These are phyloP conservation scores for Cyberlindnera maritima DNA, from an alignment of 805 yeast genomes.

Conservation along the genomic window DNA sequence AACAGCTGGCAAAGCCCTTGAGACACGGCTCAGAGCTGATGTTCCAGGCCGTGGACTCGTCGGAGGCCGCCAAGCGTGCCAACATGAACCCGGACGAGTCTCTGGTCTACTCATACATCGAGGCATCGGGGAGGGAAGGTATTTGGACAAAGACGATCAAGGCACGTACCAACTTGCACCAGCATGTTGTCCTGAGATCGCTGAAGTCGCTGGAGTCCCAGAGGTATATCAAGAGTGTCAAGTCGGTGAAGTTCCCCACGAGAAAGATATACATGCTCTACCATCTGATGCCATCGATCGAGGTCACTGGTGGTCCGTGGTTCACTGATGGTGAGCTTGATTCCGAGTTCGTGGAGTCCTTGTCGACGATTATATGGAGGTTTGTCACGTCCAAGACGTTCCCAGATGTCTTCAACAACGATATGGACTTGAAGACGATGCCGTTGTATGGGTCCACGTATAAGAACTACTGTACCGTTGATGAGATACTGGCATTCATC, in stretches of 20 bases:
- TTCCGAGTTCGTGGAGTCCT: slow-evolving; percentile 84
- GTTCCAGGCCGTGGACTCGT: slow-evolving; percentile 70
- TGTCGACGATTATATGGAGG: slow-evolving; percentile 84
- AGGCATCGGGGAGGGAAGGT: slow-evolving; percentile 91
- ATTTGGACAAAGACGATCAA: slow-evolving; percentile 93
- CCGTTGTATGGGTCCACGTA: slow-evolving; percentile 54
- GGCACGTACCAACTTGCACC: slow-evolving; percentile 85
- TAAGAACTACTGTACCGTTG: slow-evolving; percentile 65
- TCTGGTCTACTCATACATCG: slow-evolving; percentile 86
- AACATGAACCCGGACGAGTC: slow-evolving; percentile 86
- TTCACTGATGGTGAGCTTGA: slow-evolving; percentile 95
- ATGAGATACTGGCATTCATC: slow-evolving; percentile 74
- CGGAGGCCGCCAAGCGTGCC: slow-evolving; percentile 75
- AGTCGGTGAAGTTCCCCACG: slow-evolving; percentile 89
- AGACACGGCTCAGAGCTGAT: slow-evolving; percentile 63
- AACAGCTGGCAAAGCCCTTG: slow-evolving; percentile 64
- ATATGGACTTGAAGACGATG: slow-evolving; percentile 25
- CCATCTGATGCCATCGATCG: slow-evolving; percentile 88
- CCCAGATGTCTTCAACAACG: slow-evolving; percentile 61
- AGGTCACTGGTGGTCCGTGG: slow-evolving; percentile 99
- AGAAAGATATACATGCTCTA: slow-evolving; percentile 95
- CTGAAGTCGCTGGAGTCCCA: slow-evolving; percentile 77
- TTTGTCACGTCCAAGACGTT: slow-evolving; percentile 72
- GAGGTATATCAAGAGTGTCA: slow-evolving; percentile 82
- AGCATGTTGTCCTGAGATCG: slow-evolving; percentile 83